These are phyloP conservation scores for Diaporthe vexans DNA, from an alignment of 2,329 filamentous ascomycete species.

Conservation along the genomic window DNA sequence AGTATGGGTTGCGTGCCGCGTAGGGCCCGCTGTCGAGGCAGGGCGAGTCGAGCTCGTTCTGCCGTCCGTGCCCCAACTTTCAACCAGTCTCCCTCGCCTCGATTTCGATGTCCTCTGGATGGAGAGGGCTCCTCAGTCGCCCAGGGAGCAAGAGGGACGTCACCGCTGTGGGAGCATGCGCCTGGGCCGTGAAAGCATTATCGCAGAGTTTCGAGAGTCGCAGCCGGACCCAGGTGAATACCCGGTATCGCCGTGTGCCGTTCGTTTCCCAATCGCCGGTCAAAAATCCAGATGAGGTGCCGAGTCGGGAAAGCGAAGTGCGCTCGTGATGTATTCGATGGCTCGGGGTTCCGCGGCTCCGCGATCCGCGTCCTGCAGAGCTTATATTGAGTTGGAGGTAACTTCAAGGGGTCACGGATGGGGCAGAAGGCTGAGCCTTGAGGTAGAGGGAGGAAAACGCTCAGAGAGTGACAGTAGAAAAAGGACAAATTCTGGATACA, in stretches of 20 bases:
- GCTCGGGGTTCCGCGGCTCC: not conserved
- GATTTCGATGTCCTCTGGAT: not conserved
- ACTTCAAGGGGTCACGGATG: not conserved
- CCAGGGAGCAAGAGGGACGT: not conserved
- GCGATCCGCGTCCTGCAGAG: not conserved
- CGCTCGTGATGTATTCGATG: slow-evolving; percentile 17
- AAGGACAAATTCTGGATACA: not conserved
- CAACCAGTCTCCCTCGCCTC: not conserved
- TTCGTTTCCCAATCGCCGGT: not conserved
- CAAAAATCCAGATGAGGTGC: slow-evolving; percentile 5
- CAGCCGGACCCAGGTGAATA: not conserved
- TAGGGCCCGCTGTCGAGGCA: not conserved
- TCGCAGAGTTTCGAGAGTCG: not conserved
- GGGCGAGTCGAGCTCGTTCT: not conserved
- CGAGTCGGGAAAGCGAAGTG: slow-evolving; percentile 31
- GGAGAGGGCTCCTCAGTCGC: not conserved
- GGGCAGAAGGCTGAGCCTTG: not conserved
- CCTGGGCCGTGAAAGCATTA: slow-evolving; percentile 30
- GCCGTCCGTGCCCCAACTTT: not conserved
- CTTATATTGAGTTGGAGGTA: not conserved
- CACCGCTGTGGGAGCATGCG: slow-evolving; percentile 27
- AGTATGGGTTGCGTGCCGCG: not conserved
- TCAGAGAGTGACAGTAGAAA: not conserved
- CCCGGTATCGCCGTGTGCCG: not conserved
- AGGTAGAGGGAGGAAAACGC: not conserved